A percentile compares a stretch with the other conserved stretches of the same genome.
Evolutionary conservation across 176 grass and related monocot genomes (phyloP).

Genomic region (Cocos nucifera): DNA sequence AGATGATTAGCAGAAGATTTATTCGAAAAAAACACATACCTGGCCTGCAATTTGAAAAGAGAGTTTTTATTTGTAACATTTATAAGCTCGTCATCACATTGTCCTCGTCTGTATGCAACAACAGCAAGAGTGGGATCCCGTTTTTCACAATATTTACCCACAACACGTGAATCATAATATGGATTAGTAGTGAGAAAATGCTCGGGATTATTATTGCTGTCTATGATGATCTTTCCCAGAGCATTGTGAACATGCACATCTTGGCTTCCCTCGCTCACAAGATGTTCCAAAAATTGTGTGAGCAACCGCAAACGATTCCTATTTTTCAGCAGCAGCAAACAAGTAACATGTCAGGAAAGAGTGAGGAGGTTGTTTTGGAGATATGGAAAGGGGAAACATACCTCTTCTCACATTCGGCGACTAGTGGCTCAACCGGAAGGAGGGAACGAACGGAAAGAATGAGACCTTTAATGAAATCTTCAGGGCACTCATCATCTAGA

Average conservation of each 20-base stretch:
- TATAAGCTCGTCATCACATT: conserved; percentile 89
- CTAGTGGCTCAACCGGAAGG: conserved; percentile 85
- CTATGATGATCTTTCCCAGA: conserved; percentile 92
- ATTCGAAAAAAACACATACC: conserved; percentile 36
- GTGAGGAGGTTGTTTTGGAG: not conserved
- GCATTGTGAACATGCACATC: conserved; percentile 98
- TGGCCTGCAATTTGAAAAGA: conserved; percentile 87
- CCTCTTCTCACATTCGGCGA: conserved; percentile 96
- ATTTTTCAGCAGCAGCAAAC: conserved; percentile 5
- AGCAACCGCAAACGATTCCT: conserved; percentile 73
- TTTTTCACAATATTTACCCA: conserved; percentile 98
- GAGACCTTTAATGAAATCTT: conserved; percentile 98
- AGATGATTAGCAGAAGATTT: too few species aligned
- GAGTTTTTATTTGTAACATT: conserved; percentile 94
- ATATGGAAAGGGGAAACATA: conserved; percentile 13
- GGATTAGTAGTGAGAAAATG: conserved; percentile 98
- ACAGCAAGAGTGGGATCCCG: conserved; percentile 92
- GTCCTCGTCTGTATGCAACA: conserved; percentile 86
- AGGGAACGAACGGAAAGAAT: conserved; percentile 91
- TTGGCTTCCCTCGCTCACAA: conserved; percentile 92
- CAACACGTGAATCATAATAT: conserved; percentile 90
- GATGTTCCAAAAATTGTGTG: conserved; percentile 86
- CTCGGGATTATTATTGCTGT: conserved; percentile 95
- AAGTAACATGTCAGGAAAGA: conserved; percentile 17
- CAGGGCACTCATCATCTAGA: conserved; percentile 87